Conservation (phyloP, 2,329 filamentous ascomycete genomes). For the Diaporthe citri region DNA sequence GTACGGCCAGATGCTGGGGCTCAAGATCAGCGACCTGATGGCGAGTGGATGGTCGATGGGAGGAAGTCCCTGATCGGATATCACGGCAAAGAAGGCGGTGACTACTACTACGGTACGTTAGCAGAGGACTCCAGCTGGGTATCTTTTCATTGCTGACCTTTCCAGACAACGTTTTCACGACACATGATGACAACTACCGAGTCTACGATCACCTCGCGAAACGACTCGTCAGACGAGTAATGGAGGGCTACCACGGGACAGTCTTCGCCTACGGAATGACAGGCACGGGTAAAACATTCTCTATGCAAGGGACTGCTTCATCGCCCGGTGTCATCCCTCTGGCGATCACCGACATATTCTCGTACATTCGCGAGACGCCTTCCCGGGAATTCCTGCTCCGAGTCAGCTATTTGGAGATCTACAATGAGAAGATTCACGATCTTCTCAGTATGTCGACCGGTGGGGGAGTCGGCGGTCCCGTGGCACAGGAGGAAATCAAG, state of each 20-base stretch:
- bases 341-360: constrained; percentile 98
- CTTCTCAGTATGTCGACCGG: constrained; percentile 81
- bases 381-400: constrained; percentile 93
- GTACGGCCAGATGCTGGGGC: constrained; percentile 84
- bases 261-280: constrained; percentile 99
- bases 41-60: constrained; percentile 93
- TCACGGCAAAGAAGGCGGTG: constrained; percentile 88
- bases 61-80: constrained; percentile 86
- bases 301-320: constrained; percentile 97
- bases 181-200: constrained; percentile 91
- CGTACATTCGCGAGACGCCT: constrained; percentile 97
- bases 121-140: background rate
- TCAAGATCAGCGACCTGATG: constrained; percentile 74
- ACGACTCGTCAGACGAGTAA: constrained; percentile 92
- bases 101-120: constrained; percentile 87
- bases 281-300: constrained; percentile 98
- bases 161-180: constrained; percentile 94
- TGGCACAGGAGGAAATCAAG: constrained; percentile 91
- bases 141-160: constrained; percentile 37
- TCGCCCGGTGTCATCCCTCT: constrained; percentile 97
- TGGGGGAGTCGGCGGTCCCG: constrained; percentile 64
- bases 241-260: constrained; percentile 99
- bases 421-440: constrained; percentile 98
- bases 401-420: constrained; percentile 98
- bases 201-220: constrained; percentile 97